A percentile compares a stretch with the other conserved stretches of the same genome.
Evolutionary conservation across 192 early-diverging fungal genomes (phyloP).

Genomic region (Coemansia pectinata): DNA sequence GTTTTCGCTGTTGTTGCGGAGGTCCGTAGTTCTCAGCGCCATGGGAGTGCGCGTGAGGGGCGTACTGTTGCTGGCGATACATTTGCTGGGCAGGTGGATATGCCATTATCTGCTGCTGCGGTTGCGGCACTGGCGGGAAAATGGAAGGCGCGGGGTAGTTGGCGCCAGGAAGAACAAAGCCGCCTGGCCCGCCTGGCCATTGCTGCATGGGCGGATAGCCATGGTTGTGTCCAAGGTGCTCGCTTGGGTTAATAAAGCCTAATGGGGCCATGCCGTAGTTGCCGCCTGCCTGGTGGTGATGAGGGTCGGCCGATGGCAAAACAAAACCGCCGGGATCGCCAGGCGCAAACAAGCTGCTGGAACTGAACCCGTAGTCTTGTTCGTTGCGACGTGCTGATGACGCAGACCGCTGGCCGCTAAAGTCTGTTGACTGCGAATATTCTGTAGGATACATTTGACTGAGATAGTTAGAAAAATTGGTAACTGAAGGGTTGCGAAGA

Average conservation of each 20-base stretch:
- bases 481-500: neutral
- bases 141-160: slow-evolving; percentile 3
- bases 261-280: slow-evolving; percentile 17
- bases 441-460: neutral
- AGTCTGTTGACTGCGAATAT: slow-evolving; percentile 4
- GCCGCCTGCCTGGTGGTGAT: neutral
- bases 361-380: neutral
- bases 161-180: slow-evolving; percentile 20
- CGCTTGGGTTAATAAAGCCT: slow-evolving; percentile 30
- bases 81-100: neutral
- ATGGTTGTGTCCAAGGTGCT: slow-evolving; percentile 4
- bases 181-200: slow-evolving; percentile 24
- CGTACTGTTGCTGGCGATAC: slow-evolving; percentile 8
- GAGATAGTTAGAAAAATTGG: neutral
- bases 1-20: neutral
- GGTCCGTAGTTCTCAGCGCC: neutral
- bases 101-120: slow-evolving; percentile 2
- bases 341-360: slow-evolving; percentile 26
- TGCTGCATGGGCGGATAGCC: slow-evolving; percentile 10
- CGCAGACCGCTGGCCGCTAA: slow-evolving; percentile 2
- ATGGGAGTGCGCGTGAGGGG: neutral
- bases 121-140: slow-evolving; percentile 9
- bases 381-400: neutral
- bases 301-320: slow-evolving; percentile 5
- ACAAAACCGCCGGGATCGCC: slow-evolving; percentile 48